Conservation (phyloP, 768 basidiomycete species). For the Tephrocybe sp. region DNA sequence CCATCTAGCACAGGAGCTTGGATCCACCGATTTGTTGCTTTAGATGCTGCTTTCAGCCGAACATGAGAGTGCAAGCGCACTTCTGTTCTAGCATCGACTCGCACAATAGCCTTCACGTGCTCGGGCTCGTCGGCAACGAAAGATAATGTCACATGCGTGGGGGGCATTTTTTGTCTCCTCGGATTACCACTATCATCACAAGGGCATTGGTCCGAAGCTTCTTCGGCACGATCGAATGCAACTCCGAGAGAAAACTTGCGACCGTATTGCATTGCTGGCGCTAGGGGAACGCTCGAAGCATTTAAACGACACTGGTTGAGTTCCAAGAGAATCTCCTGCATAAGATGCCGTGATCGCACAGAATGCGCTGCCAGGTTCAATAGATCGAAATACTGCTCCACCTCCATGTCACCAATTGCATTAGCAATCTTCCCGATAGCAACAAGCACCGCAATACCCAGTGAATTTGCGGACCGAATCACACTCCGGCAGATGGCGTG, state of each 20-base stretch:
- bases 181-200: constrained; percentile 63
- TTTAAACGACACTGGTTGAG: constrained; percentile 47
- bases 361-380: constrained; percentile 52
- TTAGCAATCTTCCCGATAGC: constrained; percentile 55
- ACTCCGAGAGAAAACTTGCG: constrained; percentile 58
- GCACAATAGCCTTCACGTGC: constrained; percentile 50
- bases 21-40: constrained; percentile 49
- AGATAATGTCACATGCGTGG: constrained; percentile 39
- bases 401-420: constrained; percentile 40
- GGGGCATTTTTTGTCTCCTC: constrained; percentile 41
- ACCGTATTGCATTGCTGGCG: constrained; percentile 39
- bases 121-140: constrained; percentile 34
- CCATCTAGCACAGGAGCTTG: constrained; percentile 54
- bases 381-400: constrained; percentile 49
- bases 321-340: constrained; percentile 62
- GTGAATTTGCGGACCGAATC: constrained; percentile 53
- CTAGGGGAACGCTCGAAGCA: constrained; percentile 18
- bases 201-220: constrained; percentile 66
- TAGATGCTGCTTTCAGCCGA: constrained; percentile 58
- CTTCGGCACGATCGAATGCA: constrained; percentile 64
- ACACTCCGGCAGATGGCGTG: constrained; percentile 44
- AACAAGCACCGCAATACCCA: constrained; percentile 56
- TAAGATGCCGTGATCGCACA: constrained; percentile 49
- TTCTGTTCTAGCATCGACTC: constrained; percentile 50
- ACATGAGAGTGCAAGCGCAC: constrained; percentile 68